Conservation (phyloP, 352 stramenopile species). For the Globisporangium nodosum region DNA sequence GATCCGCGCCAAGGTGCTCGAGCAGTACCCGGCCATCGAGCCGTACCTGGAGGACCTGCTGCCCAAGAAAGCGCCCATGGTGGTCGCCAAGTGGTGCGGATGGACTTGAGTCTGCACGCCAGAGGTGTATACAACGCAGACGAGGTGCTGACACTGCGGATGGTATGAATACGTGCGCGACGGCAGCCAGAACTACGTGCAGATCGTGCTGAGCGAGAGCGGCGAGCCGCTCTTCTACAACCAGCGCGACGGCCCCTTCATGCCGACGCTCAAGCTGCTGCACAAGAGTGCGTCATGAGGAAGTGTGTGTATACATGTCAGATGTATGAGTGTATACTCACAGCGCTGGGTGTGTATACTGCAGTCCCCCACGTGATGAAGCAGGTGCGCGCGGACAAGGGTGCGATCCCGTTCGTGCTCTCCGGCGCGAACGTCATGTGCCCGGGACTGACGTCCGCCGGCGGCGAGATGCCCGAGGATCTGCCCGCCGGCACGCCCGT, state of each 20-base stretch:
- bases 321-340: neutral
- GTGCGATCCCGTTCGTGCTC: slow-evolving; percentile 97
- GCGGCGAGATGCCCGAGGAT: slow-evolving; percentile 90
- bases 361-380: slow-evolving; percentile 91
- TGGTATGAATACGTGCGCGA: no score
- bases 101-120: neutral
- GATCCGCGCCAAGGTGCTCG: slow-evolving; percentile 92
- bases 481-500: slow-evolving; percentile 80
- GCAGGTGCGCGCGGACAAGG: slow-evolving; percentile 93
- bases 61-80: slow-evolving; percentile 94
- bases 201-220: slow-evolving; percentile 81
- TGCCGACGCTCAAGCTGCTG: slow-evolving; percentile 94
- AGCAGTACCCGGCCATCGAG: slow-evolving; percentile 91
- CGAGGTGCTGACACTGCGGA: no score
- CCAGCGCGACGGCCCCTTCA: slow-evolving; percentile 95
- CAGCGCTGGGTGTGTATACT: no score
- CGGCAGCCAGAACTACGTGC: slow-evolving; percentile 84
- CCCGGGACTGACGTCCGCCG: slow-evolving; percentile 94
- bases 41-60: slow-evolving; percentile 85
- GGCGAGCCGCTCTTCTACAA: slow-evolving; percentile 95
- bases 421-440: slow-evolving; percentile 99
- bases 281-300: slow-evolving; percentile 77
- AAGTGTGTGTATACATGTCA: neutral
- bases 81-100: slow-evolving; percentile 87
- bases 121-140: no score